phyloP scores from a whole-genome alignment of 768 basidiomycete genomes.

The Termitomyces sp. region DNA sequence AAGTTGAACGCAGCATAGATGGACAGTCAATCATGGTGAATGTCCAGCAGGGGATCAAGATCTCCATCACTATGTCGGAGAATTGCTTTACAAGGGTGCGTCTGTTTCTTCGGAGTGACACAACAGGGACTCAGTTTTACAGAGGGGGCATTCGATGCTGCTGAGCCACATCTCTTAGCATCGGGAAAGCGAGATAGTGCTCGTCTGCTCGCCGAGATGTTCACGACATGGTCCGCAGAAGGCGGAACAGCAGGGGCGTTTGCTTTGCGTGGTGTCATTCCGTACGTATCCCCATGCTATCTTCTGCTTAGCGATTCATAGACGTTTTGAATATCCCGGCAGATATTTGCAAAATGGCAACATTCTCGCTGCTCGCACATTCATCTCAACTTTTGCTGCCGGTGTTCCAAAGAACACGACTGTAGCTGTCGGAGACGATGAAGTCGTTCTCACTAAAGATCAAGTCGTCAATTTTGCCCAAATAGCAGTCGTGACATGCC shows the following conservation, averaged over 20 bases:
- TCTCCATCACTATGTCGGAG: constrained; percentile 88
- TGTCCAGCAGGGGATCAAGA: constrained; percentile 86
- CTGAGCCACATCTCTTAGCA: constrained; percentile 81
- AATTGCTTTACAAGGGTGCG: constrained; percentile 83
- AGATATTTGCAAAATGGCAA: constrained; percentile 85
- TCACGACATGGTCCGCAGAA: constrained; percentile 71
- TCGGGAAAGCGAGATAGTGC: constrained; percentile 91
- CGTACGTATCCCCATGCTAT: constrained; percentile 49
- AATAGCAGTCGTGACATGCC: constrained; percentile 84
- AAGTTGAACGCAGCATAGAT: constrained; percentile 47
- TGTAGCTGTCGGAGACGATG: constrained; percentile 52
- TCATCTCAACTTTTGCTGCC: constrained; percentile 78
- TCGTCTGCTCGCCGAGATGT: constrained; percentile 80
- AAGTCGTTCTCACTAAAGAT: constrained; percentile 75
- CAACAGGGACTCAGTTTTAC: neutral
- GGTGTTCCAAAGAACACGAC: constrained; percentile 53
- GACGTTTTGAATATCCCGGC: constrained; percentile 8
- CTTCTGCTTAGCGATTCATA: neutral
- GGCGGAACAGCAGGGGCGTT: constrained; percentile 64
- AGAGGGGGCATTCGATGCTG: constrained; percentile 77
- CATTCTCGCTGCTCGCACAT: constrained; percentile 91
- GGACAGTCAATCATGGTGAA: constrained; percentile 78
- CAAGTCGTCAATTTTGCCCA: constrained; percentile 86
- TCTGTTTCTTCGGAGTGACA: neutral
- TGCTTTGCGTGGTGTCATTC: constrained; percentile 81